Percentiles rank a stretch among this genome's conserved stretches.
Evolutionary conservation across 225 moss, liverwort and hornwort genomes (phyloP).

Genomic region (Bryum argenteum): DNA sequence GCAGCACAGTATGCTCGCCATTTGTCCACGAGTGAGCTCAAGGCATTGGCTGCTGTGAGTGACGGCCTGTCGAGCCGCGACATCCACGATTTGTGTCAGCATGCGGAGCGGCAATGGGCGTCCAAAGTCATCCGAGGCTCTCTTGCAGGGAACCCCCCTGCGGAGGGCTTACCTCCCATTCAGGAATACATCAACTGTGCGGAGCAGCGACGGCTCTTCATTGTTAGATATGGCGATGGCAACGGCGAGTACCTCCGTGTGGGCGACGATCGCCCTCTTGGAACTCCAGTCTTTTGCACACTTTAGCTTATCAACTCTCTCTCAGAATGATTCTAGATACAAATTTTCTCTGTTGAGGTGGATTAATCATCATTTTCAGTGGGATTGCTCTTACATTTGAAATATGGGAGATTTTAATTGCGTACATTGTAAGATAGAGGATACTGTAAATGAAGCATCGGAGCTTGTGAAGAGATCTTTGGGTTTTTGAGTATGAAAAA

Average conservation of each 20-base stretch:
- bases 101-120: conserved; percentile 86
- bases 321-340: not conserved
- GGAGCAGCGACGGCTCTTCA: conserved; percentile 60
- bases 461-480: not conserved
- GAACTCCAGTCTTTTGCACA: conserved; percentile 29
- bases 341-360: conserved; percentile 26
- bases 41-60: conserved; percentile 67
- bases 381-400: conserved; percentile 1
- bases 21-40: conserved; percentile 59
- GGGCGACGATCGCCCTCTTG: conserved; percentile 24
- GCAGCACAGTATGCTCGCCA: conserved; percentile 81
- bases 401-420: not conserved
- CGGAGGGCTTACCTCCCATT: conserved; percentile 70
- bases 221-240: conserved; percentile 47
- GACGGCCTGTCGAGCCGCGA: conserved; percentile 91
- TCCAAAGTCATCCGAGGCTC: conserved; percentile 72
- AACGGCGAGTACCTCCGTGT: conserved; percentile 55
- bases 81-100: conserved; percentile 80
- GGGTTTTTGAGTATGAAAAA: not conserved
- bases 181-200: conserved; percentile 82
- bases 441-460: not conserved
- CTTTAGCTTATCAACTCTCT: conserved; percentile 19
- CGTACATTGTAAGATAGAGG: not conserved
- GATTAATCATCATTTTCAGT: not conserved
- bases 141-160: conserved; percentile 48